A percentile compares a stretch with the other conserved stretches of the same genome.
These are phyloP conservation scores for Coccomyxa subellipsoidea DNA, from an alignment of 163 green algal genomes.

Conservation along the genomic window DNA sequence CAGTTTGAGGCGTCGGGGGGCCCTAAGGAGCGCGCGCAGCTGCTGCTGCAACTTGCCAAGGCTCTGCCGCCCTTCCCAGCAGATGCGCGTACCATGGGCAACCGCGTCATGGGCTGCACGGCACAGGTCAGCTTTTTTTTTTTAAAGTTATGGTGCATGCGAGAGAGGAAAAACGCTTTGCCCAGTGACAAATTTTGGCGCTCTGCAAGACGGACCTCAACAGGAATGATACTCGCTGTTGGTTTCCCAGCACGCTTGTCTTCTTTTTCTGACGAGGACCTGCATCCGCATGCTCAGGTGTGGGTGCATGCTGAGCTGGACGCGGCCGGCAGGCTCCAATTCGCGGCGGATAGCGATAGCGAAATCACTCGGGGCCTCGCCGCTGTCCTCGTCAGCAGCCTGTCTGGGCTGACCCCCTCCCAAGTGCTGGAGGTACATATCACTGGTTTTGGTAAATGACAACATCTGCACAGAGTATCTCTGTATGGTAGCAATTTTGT, in stretches of 20 bases:
- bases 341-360: slow-evolving; percentile 73
- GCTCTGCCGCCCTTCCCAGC: slow-evolving; percentile 38
- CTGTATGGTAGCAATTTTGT: too few species aligned
- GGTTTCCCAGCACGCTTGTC: not conserved
- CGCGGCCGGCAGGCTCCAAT: slow-evolving; percentile 43
- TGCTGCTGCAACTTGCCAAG: slow-evolving; percentile 55
- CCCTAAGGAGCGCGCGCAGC: not conserved
- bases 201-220: too few species aligned
- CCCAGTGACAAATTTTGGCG: too few species aligned
- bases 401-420: slow-evolving; percentile 62
- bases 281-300: slow-evolving; percentile 14
- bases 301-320: slow-evolving; percentile 71
- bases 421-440: slow-evolving; percentile 57
- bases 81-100: slow-evolving; percentile 38
- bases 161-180: too few species aligned
- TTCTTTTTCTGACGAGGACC: not conserved
- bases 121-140: slow-evolving; percentile 45
- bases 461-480: too few species aligned
- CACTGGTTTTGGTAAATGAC: too few species aligned
- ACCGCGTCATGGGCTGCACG: slow-evolving; percentile 89
- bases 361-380: slow-evolving; percentile 74
- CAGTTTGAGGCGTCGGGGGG: not conserved
- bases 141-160: too few species aligned
- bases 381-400: slow-evolving; percentile 53
- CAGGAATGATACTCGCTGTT: not conserved